Evolutionary conservation across 768 basidiomycete species (phyloP).

Genomic region (Leccinum sublutescens): DNA sequence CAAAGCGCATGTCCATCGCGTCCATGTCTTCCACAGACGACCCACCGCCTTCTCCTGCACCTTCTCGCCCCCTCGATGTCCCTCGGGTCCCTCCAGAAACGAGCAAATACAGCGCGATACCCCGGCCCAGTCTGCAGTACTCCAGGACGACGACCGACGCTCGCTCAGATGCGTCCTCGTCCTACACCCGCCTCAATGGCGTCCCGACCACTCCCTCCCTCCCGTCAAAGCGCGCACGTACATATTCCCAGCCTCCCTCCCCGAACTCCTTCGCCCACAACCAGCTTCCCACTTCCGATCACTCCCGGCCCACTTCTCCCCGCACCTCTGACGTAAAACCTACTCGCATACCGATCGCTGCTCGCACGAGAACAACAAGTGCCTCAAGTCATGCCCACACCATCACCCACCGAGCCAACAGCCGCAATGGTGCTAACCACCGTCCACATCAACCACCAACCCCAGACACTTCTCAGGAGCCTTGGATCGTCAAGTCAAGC

Average conservation of each 20-base stretch:
- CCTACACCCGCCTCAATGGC: constrained; percentile 27
- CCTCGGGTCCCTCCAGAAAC: constrained; percentile 27
- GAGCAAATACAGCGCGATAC: constrained; percentile 43
- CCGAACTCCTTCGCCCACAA: constrained; percentile 31
- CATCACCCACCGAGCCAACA: constrained; percentile 37
- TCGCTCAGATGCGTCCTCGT: constrained; percentile 24
- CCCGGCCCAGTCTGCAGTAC: constrained; percentile 44
- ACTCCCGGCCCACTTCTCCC: constrained; percentile 44
- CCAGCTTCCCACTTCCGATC: constrained; percentile 35
- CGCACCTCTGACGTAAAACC: constrained; percentile 40
- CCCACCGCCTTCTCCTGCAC: constrained; percentile 22
- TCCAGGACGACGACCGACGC: constrained; percentile 32
- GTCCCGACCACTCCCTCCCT: constrained; percentile 32
- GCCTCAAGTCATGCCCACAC: constrained; percentile 38
- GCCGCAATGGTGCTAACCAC: constrained; percentile 31
- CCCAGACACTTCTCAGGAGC: constrained; percentile 31
- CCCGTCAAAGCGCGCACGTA: constrained; percentile 53
- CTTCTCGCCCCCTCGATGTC: constrained; percentile 23
- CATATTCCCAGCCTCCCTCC: constrained; percentile 54
- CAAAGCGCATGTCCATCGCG: constrained; percentile 73
- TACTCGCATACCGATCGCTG: constrained; percentile 49
- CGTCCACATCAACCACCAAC: constrained; percentile 25
- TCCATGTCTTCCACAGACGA: constrained; percentile 61
- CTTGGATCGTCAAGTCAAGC: constrained; percentile 30
- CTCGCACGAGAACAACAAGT: constrained; percentile 42